phyloP scores from a whole-genome alignment of 768 basidiomycete species.

The Russula foetens region DNA sequence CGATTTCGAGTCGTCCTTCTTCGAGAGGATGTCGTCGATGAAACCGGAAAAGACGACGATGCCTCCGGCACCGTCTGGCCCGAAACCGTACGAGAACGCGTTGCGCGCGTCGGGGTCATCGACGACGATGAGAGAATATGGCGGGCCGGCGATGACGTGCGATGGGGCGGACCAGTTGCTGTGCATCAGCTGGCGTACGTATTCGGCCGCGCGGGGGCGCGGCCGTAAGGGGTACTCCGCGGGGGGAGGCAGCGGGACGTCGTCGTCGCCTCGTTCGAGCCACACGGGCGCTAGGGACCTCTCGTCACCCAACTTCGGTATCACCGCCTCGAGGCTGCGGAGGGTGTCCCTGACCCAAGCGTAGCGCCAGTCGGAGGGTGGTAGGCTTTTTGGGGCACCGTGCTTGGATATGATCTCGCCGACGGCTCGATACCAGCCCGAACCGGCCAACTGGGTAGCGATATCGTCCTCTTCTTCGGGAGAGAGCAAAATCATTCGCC shows the following conservation, averaged over 20 bases:
- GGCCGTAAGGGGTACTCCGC: slow-evolving; percentile 77
- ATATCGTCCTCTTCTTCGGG: slow-evolving; percentile 92
- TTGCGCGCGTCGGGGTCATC: slow-evolving; percentile 79
- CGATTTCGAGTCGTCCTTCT: slow-evolving; percentile 35
- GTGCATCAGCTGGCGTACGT: slow-evolving; percentile 48
- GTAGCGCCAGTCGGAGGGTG: slow-evolving; percentile 82
- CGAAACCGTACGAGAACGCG: slow-evolving; percentile 95
- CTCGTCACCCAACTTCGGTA: slow-evolving; percentile 60
- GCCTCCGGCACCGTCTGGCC: slow-evolving; percentile 84
- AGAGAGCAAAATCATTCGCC: slow-evolving; percentile 82
- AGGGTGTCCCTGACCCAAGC: slow-evolving; percentile 79
- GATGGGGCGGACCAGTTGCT: slow-evolving; percentile 30
- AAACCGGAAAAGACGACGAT: slow-evolving; percentile 94
- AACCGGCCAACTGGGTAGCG: slow-evolving; percentile 69
- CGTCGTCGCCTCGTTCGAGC: slow-evolving; percentile 41
- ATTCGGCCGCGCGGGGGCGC: slow-evolving; percentile 69
- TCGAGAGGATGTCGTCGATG: slow-evolving; percentile 71
- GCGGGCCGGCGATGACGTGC: slow-evolving; percentile 66
- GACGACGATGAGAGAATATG: slow-evolving; percentile 85
- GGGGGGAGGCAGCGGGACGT: slow-evolving; percentile 68
- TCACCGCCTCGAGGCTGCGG: slow-evolving; percentile 63
- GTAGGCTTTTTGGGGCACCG: slow-evolving; percentile 52
- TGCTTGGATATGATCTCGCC: slow-evolving; percentile 65
- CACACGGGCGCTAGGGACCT: slow-evolving; percentile 47
- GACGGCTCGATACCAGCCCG: slow-evolving; percentile 83